phyloP scores from a whole-genome alignment of 768 basidiomycete genomes.

The Podaxis pistillaris region DNA sequence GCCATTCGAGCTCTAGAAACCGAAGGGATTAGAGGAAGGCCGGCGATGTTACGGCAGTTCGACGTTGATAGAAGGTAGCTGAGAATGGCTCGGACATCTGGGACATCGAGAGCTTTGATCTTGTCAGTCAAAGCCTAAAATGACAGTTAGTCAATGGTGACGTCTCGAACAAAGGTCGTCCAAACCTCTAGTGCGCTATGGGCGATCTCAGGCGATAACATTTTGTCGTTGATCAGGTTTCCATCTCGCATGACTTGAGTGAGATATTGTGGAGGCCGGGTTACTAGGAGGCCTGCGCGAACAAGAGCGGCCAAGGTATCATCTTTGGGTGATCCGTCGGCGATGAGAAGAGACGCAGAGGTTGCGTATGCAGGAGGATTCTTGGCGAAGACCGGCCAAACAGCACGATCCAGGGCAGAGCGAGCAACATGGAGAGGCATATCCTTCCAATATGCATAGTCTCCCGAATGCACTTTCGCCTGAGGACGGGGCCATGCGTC shows the following conservation, averaged over 20 bases:
- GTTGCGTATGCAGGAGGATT: neutral
- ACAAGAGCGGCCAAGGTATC: constrained; percentile 29
- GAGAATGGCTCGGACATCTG: constrained; percentile 19
- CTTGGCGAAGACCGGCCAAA: constrained; percentile 34
- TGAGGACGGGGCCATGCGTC: constrained; percentile 39
- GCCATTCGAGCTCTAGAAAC: constrained; percentile 16
- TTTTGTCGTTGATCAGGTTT: constrained; percentile 12
- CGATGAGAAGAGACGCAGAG: constrained; percentile 24
- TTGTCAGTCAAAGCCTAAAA: neutral
- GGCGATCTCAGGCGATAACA: constrained; percentile 27
- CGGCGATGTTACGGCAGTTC: constrained; percentile 31
- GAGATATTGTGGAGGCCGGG: constrained; percentile 35
- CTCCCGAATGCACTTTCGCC: constrained; percentile 30
- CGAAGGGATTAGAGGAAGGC: constrained; percentile 35
- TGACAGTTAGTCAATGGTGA: neutral
- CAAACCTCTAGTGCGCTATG: constrained; percentile 30
- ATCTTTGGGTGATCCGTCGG: constrained; percentile 19
- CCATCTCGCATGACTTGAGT: constrained; percentile 24
- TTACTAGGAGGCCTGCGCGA: constrained; percentile 31
- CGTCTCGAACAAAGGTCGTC: neutral
- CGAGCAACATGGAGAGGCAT: constrained; percentile 30
- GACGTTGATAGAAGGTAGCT: constrained; percentile 34
- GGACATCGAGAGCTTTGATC: neutral
- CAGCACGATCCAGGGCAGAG: constrained; percentile 21
- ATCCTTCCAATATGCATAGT: constrained; percentile 36